Percentiles rank a stretch among this genome's conserved stretches.
phyloP scores from a whole-genome alignment of 345 rosid species.

The Rhodamnia argentea region DNA sequence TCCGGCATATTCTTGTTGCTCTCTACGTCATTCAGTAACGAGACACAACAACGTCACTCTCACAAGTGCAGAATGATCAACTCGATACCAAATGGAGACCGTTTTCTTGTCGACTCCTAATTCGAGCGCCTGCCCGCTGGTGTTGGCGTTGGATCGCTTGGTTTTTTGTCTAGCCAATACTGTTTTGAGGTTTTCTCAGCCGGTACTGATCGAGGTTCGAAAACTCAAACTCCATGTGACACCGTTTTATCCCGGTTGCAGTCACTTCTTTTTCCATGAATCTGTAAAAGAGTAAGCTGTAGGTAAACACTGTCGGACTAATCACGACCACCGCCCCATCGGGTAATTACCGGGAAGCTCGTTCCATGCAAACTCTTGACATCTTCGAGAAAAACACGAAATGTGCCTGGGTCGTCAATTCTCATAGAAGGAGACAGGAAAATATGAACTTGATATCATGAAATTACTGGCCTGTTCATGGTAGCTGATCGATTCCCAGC shows the following conservation, averaged over 20 bases:
- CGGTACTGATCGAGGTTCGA: background rate
- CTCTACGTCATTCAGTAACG: background rate
- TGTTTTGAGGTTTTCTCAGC: background rate
- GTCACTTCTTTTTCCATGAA: background rate
- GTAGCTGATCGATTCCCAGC: background rate
- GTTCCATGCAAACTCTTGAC: background rate
- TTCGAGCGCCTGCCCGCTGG: background rate
- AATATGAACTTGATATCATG: background rate
- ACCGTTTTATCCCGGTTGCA: background rate
- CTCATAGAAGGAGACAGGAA: background rate
- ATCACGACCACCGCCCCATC: background rate
- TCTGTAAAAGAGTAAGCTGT: background rate
- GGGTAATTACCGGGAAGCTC: background rate
- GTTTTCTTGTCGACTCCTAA: background rate
- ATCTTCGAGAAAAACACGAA: background rate
- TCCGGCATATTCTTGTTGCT: background rate
- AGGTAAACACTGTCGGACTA: background rate
- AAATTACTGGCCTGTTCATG: background rate
- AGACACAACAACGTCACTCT: background rate
- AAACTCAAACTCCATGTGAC: background rate
- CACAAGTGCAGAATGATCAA: background rate
- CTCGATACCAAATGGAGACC: background rate
- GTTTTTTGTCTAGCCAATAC: background rate
- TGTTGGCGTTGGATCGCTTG: background rate
- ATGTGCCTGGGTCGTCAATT: background rate